These are phyloP conservation scores for Sergeia podlipaevii DNA, from an alignment of 208 protist genomes.

Conservation along the genomic window DNA sequence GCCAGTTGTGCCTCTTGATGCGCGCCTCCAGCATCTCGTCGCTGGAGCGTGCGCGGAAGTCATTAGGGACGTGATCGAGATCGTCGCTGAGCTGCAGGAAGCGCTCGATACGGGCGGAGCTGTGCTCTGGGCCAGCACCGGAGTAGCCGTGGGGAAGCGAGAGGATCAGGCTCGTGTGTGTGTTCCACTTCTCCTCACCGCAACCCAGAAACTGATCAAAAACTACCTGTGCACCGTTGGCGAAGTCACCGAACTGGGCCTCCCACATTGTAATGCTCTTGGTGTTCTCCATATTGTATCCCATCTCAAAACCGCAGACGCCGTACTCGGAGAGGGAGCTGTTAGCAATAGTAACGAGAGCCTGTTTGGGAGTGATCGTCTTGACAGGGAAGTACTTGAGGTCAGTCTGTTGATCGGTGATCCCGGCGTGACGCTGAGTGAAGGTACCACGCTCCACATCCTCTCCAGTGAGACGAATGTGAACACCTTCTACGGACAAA, in stretches of 20 bases:
- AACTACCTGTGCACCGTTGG: slow-evolving; percentile 98
- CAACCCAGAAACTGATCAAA: slow-evolving; percentile 96
- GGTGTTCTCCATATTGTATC: slow-evolving; percentile 95
- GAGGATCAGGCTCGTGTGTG: slow-evolving; percentile 92
- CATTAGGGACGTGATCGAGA: slow-evolving; percentile 59
- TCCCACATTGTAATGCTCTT: slow-evolving; percentile 97
- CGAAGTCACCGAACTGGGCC: slow-evolving; percentile 99
- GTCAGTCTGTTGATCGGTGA: slow-evolving; percentile 95
- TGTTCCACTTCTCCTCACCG: slow-evolving; percentile 97
- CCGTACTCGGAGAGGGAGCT: slow-evolving; percentile 95
- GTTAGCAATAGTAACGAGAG: slow-evolving; percentile 92
- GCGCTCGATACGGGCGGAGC: slow-evolving; percentile 95
- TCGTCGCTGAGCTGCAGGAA: slow-evolving; percentile 97
- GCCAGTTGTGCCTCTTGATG: slow-evolving; percentile 85
- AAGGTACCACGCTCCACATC: slow-evolving; percentile 99
- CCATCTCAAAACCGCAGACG: slow-evolving; percentile 97
- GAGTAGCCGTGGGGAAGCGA: slow-evolving; percentile 99
- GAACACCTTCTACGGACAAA: slow-evolving; percentile 90
- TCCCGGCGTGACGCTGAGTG: slow-evolving; percentile 94
- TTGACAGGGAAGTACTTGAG: slow-evolving; percentile 80
- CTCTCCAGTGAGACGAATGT: slow-evolving; percentile 93
- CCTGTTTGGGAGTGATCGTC: slow-evolving; percentile 70
- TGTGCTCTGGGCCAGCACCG: slow-evolving; percentile 97
- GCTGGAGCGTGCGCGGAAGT: slow-evolving; percentile 69
- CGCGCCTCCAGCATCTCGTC: slow-evolving; percentile 62